These are phyloP conservation scores for Aciculosporium take DNA, from an alignment of 2,329 filamentous ascomycete genomes.

Conservation along the genomic window DNA sequence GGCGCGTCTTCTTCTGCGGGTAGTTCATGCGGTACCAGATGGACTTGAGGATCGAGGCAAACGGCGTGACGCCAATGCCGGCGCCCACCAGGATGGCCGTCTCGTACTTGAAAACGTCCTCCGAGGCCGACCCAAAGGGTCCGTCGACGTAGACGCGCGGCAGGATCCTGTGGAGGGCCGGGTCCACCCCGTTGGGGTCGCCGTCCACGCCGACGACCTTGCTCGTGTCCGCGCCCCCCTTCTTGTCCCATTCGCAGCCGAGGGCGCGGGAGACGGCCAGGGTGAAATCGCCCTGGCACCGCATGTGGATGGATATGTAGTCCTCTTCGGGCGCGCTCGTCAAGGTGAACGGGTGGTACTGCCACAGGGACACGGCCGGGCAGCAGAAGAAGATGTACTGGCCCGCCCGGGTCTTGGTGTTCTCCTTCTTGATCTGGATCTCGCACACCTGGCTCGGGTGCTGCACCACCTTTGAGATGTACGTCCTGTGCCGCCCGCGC, in stretches of 20 bases:
- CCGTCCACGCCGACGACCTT: conserved; percentile 56
- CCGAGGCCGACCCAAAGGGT: conserved; percentile 72
- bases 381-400: conserved; percentile 87
- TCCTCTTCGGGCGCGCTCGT: conserved; percentile 82
- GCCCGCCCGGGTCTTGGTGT: conserved; percentile 67
- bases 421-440: conserved; percentile 83
- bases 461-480: conserved; percentile 78
- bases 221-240: conserved; percentile 34
- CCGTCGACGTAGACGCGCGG: conserved; percentile 74
- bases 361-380: conserved; percentile 73
- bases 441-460: conserved; percentile 81
- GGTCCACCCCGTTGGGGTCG: conserved; percentile 45
- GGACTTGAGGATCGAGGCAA: conserved; percentile 75
- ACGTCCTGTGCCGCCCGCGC: conserved; percentile 68
- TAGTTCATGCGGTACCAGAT: conserved; percentile 94
- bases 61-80: conserved; percentile 76
- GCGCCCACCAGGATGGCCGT: conserved; percentile 66
- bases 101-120: conserved; percentile 84
- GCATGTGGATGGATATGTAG: conserved; percentile 77
- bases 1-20: conserved; percentile 61
- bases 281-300: conserved; percentile 73
- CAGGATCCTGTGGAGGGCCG: conserved; percentile 56
- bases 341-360: conserved; percentile 77
- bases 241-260: conserved; percentile 57
- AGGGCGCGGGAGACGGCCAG: conserved; percentile 52